A percentile compares a stretch with the other conserved stretches of the same genome.
Evolutionary conservation across 2,329 filamentous ascomycete genomes (phyloP).

Genomic region (Scleromitrula shiraiana): DNA sequence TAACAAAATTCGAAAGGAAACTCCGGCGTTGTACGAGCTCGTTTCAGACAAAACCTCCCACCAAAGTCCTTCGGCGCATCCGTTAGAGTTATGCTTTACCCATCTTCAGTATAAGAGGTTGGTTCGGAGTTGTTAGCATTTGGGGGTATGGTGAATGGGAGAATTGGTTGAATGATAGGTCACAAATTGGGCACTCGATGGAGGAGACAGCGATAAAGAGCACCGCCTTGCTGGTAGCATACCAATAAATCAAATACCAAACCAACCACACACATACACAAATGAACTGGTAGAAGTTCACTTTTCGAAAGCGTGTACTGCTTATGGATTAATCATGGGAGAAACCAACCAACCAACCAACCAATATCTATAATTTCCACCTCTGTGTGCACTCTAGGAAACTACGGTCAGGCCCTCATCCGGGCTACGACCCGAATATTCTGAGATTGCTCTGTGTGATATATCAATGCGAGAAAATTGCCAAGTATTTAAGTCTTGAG

Average conservation of each 20-base stretch:
- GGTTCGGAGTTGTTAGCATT: conserved; percentile 39
- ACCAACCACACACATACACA: too few relatives aligned
- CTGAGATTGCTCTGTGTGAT: too few relatives aligned
- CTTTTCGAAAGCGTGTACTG: conserved; percentile 7
- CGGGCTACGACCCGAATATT: too few relatives aligned
- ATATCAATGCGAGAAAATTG: too few relatives aligned
- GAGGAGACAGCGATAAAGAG: conserved; percentile 45
- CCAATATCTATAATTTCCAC: too few relatives aligned
- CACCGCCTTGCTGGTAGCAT: conserved; percentile 47
- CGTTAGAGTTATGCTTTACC: conserved; percentile 96
- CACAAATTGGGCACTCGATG: conserved; percentile 43
- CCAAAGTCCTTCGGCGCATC: conserved; percentile 94
- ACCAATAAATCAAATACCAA: conserved; percentile 41
- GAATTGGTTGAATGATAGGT: conserved; percentile 55
- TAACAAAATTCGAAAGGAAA: conserved; percentile 54
- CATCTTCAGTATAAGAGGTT: conserved; percentile 80
- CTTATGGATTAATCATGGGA: conserved; percentile 14
- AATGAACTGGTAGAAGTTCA: conserved; percentile 5
- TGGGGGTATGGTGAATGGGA: conserved; percentile 48
- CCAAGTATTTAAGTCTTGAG: too few relatives aligned
- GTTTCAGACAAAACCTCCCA: conserved; percentile 94
- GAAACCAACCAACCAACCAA: too few relatives aligned
- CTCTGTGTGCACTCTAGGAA: too few relatives aligned
- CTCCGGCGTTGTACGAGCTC: conserved; percentile 94
- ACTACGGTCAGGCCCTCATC: too few relatives aligned